Conservation (phyloP, 345 rosid species). For the Gossypium ekmanianum region DNA sequence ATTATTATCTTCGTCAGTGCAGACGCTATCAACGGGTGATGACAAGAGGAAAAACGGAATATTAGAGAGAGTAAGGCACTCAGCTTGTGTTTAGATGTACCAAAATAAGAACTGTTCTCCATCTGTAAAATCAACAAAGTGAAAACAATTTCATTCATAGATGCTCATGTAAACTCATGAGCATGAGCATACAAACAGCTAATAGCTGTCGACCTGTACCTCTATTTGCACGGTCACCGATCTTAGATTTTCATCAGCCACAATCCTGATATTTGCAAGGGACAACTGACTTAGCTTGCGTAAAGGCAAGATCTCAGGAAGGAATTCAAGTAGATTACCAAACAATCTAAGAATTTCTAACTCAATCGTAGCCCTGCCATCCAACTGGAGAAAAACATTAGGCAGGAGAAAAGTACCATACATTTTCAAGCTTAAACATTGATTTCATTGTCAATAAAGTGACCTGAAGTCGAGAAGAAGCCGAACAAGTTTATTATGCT, state of each 20-base stretch:
- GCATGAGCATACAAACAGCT: constrained; percentile 13
- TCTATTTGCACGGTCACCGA: constrained; percentile 84
- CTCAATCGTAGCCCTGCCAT: constrained; percentile 85
- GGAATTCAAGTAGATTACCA: constrained; percentile 96
- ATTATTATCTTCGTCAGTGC: constrained; percentile 82
- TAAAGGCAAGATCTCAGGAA: constrained; percentile 91
- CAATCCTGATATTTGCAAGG: constrained; percentile 85
- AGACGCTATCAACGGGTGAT: constrained; percentile 95
- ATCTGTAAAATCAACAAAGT: constrained; percentile 45
- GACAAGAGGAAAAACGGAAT: constrained; percentile 95
- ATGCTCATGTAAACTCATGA: constrained; percentile 13
- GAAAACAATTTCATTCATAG: constrained; percentile 1
- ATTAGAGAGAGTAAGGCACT: constrained; percentile 94
- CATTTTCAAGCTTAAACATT: constrained; percentile 17
- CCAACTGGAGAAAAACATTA: constrained; percentile 41
- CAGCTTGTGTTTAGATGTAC: constrained; percentile 63
- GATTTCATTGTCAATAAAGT: constrained; percentile 23
- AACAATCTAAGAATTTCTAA: constrained; percentile 77
- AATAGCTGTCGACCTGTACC: constrained; percentile 37
- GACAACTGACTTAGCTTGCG: constrained; percentile 87
- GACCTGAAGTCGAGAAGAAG: constrained; percentile 99
- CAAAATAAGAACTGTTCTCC: constrained; percentile 93
- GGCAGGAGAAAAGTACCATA: constrained; percentile 20
- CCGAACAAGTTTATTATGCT: constrained; percentile 87
- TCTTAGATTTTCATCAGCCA: constrained; percentile 85